Conservation (phyloP, 768 basidiomycete genomes). For the Strobilomyces confusus region DNA sequence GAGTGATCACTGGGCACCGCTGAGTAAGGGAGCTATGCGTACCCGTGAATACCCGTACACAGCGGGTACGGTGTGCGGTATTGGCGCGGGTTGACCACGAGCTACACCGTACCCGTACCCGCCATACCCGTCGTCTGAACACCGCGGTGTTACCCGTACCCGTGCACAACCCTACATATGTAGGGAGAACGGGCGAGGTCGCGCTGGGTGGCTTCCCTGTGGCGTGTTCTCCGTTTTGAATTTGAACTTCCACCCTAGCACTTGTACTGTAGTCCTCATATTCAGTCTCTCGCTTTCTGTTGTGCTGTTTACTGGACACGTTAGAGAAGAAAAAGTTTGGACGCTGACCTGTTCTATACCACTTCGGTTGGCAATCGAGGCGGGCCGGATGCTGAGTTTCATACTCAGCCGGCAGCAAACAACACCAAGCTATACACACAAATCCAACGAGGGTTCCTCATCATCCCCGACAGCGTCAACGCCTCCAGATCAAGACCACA, state of each 20-base stretch:
- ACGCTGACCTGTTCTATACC: too few relatives aligned
- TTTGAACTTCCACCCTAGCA: too few relatives aligned
- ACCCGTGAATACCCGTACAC: neutral
- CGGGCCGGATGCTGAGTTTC: too few relatives aligned
- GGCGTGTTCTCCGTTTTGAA: too few relatives aligned
- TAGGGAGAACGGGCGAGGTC: too few relatives aligned
- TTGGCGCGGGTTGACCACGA: neutral
- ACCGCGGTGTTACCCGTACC: neutral
- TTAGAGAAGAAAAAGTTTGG: too few relatives aligned
- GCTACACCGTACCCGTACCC: neutral
- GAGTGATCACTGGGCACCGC: neutral
- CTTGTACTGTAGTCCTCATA: too few relatives aligned
- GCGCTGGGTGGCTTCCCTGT: too few relatives aligned
- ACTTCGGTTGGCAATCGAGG: too few relatives aligned
- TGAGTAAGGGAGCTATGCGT: neutral
- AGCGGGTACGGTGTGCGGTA: neutral
- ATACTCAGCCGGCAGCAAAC: constrained; percentile 17
- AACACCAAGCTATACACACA: constrained; percentile 25
- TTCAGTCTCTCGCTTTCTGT: too few relatives aligned
- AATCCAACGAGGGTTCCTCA: constrained; percentile 8
- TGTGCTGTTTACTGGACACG: too few relatives aligned
- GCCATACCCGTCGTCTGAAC: neutral
- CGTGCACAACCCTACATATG: neutral
- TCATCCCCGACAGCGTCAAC: constrained; percentile 28
- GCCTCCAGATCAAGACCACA: constrained; percentile 20